Evolutionary conservation across 1,284 basidiomycete species (phyloP), one percentile per base, ranked within the genome.

Genomic region (Ustilago hordei): DNA sequence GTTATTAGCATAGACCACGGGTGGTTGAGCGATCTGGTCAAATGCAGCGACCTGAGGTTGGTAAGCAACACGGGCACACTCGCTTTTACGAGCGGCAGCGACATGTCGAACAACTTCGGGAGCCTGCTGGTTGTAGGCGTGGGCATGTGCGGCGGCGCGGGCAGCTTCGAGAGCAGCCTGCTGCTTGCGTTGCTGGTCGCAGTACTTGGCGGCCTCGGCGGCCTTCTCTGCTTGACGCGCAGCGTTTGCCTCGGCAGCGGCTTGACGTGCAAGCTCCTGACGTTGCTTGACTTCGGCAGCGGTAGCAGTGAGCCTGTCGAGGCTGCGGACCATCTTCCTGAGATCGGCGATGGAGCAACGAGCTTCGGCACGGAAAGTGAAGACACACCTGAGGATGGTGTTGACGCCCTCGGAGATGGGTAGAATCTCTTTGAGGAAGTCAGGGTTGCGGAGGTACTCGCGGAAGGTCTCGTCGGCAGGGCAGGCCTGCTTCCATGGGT

Each of bases 401-500:
- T 86, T 85, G 55, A 78, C 70, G 52, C 79, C 82, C n/a, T 82
- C 72, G 19, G 83, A 84, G 64, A 86, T 79, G 47, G 85, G 85
- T 7, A 86, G 77, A 48, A 86, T 85, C 66, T 81, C 80, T 56
- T 73, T 72, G 58, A 86, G 71, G 56, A 84, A 84, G 55, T 84
- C 78, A 8, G 82, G 82, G 58, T 84, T 79, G 56, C 76, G 77
- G 36, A 84, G 68, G 54, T 84, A 86, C 63, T 83, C 81, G 62
- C 78, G 72, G 88, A 93, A 96, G 47, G 91, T 91, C 60, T 91
- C 89, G 86, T 97, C 94, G 54, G 88, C 87, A 6, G 89, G 87
- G 54, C 89, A 90, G 4, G 95, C 94, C 78, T 90, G 89, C 73
- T 90, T 90, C 95, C 95, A 98, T 6, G 94, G 95, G 85, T 93